A percentile compares a stretch with the other conserved stretches of the same genome.
Evolutionary conservation across 1,139 yeast genomes (phyloP).

Genomic region (Debaryomyces coudertii): DNA sequence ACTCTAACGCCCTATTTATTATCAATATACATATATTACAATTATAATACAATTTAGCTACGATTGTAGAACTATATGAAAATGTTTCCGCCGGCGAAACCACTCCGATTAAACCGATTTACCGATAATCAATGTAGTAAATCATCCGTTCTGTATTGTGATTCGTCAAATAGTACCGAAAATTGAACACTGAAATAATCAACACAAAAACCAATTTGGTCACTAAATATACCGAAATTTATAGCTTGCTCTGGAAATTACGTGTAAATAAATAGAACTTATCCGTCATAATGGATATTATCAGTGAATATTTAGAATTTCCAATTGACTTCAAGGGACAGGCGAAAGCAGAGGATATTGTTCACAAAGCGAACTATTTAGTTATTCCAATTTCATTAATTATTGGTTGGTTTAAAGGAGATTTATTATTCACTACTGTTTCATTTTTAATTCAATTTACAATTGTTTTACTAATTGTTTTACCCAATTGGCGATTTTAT

Average conservation of each 20-base stretch:
- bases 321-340: conserved; percentile 70
- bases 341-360: conserved; percentile 35
- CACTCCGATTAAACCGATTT: background rate
- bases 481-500: conserved; percentile 62
- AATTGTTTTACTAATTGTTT: conserved; percentile 39
- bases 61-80: background rate
- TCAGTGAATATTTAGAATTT: conserved; percentile 41
- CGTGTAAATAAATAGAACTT: conserved; percentile 3
- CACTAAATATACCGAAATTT: conserved; percentile 5
- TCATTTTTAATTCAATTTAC: conserved; percentile 40
- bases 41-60: background rate
- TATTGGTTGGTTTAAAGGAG: conserved; percentile 49
- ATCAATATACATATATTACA: conserved; percentile 1
- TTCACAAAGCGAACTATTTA: conserved; percentile 23
- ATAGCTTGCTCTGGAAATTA: conserved; percentile 1
- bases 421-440: conserved; percentile 38
- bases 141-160: background rate
- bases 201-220: conserved; percentile 5
- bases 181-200: background rate
- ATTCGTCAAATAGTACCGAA: background rate
- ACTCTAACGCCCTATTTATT: conserved; percentile 12
- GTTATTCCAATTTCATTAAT: conserved; percentile 40
- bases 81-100: background rate
- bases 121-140: background rate
- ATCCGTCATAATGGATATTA: conserved; percentile 8